Evolutionary conservation across 495 filamentous ascomycete genomes (phyloP), one percentile per base, ranked within the genome.

Genomic region (Lasiosphaeria ovina): DNA sequence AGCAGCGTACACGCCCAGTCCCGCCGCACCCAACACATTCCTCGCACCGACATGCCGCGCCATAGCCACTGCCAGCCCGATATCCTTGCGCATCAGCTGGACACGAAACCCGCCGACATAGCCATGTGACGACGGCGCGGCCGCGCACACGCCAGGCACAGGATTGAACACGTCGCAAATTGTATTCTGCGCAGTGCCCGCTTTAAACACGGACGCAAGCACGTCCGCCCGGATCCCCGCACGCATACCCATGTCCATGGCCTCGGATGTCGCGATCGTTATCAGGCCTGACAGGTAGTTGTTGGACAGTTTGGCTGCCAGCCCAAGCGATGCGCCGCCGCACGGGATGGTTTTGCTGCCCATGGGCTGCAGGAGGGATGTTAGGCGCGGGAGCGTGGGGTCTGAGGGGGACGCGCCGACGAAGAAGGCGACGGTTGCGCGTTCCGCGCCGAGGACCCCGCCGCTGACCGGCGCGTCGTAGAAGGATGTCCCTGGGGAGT

Each of bases 261-360:
- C 78, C 63, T 86, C 83, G 3, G 77, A 69, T 16, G 68, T 72
- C 0, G 79, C 80, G 36, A 86, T 78, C 0, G 81, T 76, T 61
- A 84, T 85, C 4, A 83, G 67, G 11, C 77, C 78, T 4, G 75
- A 79, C 35, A 77, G 72, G 64, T 85, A 85, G 62, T 84, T 84
- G 63, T 84, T 84, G 58, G 72, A 80, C 2, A 84, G 71, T 61
- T 84, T 84, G 2, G 81, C 79, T 6, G 80, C 75, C 3, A 86
- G 74, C 1, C 82, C 81, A 0, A 80, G 73, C 1, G 77, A 78
- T 3, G 76, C 73, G 0, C 73, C 75, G 31, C 81, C 81, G 62
- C 83, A 85, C 32, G 80, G 72, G 35, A 84, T 78, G 17, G 83
- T 66, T 35, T 74, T 68, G 51, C 67, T 67, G 12, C 80, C 82